Evolutionary conservation across 2,329 filamentous ascomycete species (phyloP).

Genomic region (Phialocephala sp.): DNA sequence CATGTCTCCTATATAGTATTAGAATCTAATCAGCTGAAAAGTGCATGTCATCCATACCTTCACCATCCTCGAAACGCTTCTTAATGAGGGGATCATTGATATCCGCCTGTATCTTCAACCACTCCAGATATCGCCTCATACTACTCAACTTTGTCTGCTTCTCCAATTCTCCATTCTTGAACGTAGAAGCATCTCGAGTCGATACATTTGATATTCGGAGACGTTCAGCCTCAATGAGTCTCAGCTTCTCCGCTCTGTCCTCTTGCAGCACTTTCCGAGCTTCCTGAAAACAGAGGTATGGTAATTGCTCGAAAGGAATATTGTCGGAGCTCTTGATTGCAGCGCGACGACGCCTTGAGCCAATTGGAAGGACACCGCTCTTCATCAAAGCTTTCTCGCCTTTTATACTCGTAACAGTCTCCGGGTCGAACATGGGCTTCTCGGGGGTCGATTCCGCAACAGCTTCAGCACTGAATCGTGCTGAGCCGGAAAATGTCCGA

Average conservation of each 20-base stretch:
- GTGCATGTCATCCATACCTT: conserved; percentile 62
- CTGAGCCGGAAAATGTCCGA: conserved; percentile 43
- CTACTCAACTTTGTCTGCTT: conserved; percentile 72
- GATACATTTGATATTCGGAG: conserved; percentile 72
- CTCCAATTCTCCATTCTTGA: conserved; percentile 65
- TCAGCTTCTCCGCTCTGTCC: conserved; percentile 82
- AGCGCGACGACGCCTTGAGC: conserved; percentile 82
- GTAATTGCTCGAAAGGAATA: conserved; percentile 85
- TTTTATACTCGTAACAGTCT: conserved; percentile 66
- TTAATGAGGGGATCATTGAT: conserved; percentile 95
- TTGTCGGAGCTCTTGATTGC: conserved; percentile 71
- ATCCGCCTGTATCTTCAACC: conserved; percentile 87
- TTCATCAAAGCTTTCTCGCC: conserved; percentile 73
- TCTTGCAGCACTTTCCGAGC: conserved; percentile 81
- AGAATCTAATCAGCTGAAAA: not conserved
- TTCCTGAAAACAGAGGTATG: conserved; percentile 98
- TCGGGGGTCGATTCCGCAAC: conserved; percentile 44
- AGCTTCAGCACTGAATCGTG: conserved; percentile 45
- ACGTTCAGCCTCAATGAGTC: conserved; percentile 70
- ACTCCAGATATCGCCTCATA: conserved; percentile 74
- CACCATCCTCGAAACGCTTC: conserved; percentile 89
- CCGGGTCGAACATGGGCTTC: conserved; percentile 63
- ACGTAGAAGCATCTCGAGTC: conserved; percentile 59
- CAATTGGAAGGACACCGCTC: conserved; percentile 73
- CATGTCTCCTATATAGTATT: conserved; percentile 75